Evolutionary conservation across 805 yeast species (phyloP), one percentile per base, ranked within the genome.

Genomic region (Cyberlindnera samutprakarnensis): DNA sequence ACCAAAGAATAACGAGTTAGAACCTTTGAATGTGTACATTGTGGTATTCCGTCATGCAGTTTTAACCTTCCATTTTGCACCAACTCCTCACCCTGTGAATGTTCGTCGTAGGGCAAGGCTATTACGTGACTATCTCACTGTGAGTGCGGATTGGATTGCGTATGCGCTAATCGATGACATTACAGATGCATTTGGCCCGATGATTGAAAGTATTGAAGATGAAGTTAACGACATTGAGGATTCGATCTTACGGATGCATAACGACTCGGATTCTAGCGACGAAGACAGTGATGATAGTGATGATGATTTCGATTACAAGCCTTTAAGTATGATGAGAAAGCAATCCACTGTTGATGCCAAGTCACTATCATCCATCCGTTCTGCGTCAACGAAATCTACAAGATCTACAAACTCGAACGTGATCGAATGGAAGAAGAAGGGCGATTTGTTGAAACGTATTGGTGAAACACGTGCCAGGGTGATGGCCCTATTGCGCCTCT

Each of bases 161-260:
- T 92, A 92, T 59, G 97, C 97, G 0, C 61, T 92, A 41, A 85
- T 92, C 46, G 98, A 92, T 62, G 97, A 92, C 54, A 85, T 92
- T 42, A 90, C 96, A 0, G 98, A 92, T 64, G 94, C 94, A 0
- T 92, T 85, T 64, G 97, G 94, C 1, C 98, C 98, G 3, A 75
- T 92, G 80, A 88, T 92, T 41, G 94, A 85, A 37, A 74, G 90
- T 28, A 88, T 92, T 32, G 97, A 92, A 52, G 86, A 78, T 37
- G 98, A 92, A 48, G 97, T 92, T 15, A 86, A 87, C 53, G 70
- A 75, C n/a, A 92, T 92, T 40, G 98, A 92, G 50, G 96, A 90
- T 49, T 82, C 88, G 3, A 90, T 92, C 32, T 62, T 92, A 46
- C 68, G 70, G 35, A 80, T 92, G 90, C 94, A 90, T 54, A 78